Base-by-base conservation (phyloP, 2,329 filamentous ascomycete genomes). In the Aaosphaeria arxii region DNA sequence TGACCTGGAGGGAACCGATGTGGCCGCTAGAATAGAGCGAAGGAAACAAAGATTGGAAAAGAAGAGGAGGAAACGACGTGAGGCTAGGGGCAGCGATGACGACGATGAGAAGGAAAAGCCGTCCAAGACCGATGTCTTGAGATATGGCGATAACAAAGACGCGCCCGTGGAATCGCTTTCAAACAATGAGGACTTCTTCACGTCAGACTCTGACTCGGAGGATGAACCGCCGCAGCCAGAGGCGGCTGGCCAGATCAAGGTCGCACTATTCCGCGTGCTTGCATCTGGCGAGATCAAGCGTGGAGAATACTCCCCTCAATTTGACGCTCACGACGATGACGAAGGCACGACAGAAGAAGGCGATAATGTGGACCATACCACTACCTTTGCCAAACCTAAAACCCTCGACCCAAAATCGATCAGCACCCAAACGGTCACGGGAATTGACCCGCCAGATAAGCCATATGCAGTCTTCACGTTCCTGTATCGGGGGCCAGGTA, bases 381-480 rank as follows among this genome's bases (percentile, higher is more conserved):
- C 94, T 6, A 96, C 91, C 67, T 97, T 97, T 71, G 92, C 92
- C 7, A 95, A 96, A 74, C 92, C 91, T 11, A 97, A 96, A 78
- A 88, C 90, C 1, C 79, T 96, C 45, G 95, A 97, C 73, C 92
- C 92, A 0, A 96, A 96, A 74, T 91, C 90, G 2, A 99, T 99
- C 66, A 97, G 91, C 66, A 99, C 94, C 3, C 94, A 99, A 73
- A 99, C 94, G 0, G 94, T 99, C n/a, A 97, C 94, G 6, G 94
- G 92, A 13, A 95, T 97, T 53, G 94, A 99, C 69, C 89, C 91
- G 0, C 91, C 91, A 17, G 92, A 97, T 54, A 94, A 92, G 72
- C 94, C 95, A 4, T 99, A 96, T 73, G 94, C 94, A 4, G 87
- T 89, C 6, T 99, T 99, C 70, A 97, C 95, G 30, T 99, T 99